A percentile compares a stretch with the other conserved stretches of the same genome.
These are phyloP conservation scores for Ganoderma resinaceum DNA, from an alignment of 1,284 basidiomycete species.

Conservation along the genomic window DNA sequence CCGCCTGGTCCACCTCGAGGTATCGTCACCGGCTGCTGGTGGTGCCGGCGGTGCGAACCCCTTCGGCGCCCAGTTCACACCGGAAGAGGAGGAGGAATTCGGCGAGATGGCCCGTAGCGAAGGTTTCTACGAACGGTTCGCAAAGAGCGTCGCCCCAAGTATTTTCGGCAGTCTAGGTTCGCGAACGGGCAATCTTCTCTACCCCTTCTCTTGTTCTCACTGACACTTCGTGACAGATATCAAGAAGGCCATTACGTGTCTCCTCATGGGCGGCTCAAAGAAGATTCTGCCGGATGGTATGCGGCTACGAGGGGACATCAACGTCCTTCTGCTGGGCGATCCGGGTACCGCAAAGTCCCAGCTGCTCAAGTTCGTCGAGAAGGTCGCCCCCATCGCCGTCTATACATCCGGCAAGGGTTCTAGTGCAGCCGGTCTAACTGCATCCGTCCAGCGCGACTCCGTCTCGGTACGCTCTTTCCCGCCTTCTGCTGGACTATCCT, in stretches of 20 bases:
- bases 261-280: constrained; percentile 98
- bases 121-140: constrained; percentile 93
- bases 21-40: constrained; percentile 78
- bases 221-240: constrained; percentile 69
- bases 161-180: constrained; percentile 94
- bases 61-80: constrained; percentile 87
- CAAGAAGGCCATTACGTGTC: constrained; percentile 96
- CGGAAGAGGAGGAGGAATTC: constrained; percentile 98
- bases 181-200: constrained; percentile 33
- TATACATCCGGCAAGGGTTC: constrained; percentile 99
- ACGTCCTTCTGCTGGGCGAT: constrained; percentile 95
- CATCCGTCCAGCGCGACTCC: constrained; percentile 95
- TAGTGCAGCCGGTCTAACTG: constrained; percentile 97
- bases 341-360: constrained; percentile 99
- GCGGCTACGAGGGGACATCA: constrained; percentile 97
- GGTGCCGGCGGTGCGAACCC: constrained; percentile 75
- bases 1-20: constrained; percentile 91
- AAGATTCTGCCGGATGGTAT: constrained; percentile 98
- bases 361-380: constrained; percentile 98
- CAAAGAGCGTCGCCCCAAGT: constrained; percentile 94
- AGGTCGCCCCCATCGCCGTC: constrained; percentile 97
- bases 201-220: not conserved
- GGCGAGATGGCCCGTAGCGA: constrained; percentile 89
- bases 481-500: not conserved
- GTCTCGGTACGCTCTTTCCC: constrained; percentile 70